Conservation (phyloP, 306 rosid genomes). For the Cotoneaster glaucophyllus region DNA sequence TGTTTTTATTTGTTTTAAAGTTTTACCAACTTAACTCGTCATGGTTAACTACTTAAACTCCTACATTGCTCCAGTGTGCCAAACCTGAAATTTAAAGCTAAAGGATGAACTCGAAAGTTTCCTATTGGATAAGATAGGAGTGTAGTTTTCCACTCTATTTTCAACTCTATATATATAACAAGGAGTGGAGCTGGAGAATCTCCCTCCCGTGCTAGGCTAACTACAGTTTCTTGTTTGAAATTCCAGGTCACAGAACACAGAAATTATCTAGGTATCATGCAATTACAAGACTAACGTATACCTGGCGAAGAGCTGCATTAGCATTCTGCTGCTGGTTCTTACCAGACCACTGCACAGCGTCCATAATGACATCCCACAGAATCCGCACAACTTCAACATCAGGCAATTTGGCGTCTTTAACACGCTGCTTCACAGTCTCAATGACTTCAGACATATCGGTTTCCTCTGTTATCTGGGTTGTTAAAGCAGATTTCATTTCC, state of each 20-base stretch:
- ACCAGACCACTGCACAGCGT: slow-evolving; percentile 99
- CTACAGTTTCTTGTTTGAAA: no score
- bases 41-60: neutral
- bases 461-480: slow-evolving; percentile 90
- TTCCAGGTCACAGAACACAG: neutral
- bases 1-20: no score
- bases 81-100: neutral
- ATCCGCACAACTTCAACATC: slow-evolving; percentile 72
- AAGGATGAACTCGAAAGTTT: no score
- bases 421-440: slow-evolving; percentile 87
- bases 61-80: neutral
- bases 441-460: slow-evolving; percentile 89
- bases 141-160: no score
- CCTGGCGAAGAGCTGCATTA: slow-evolving; percentile 97
- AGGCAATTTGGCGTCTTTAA: slow-evolving; percentile 89
- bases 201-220: no score
- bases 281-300: slow-evolving; percentile 6
- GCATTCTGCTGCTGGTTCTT: slow-evolving; percentile 99
- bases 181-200: no score
- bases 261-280: neutral
- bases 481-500: slow-evolving; percentile 93
- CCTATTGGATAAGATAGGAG: no score
- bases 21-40: neutral
- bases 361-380: slow-evolving; percentile 97
- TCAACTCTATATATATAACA: no score